Conservation (phyloP, 2,329 filamentous ascomycete genomes). For the Cercospora sp. region DNA sequence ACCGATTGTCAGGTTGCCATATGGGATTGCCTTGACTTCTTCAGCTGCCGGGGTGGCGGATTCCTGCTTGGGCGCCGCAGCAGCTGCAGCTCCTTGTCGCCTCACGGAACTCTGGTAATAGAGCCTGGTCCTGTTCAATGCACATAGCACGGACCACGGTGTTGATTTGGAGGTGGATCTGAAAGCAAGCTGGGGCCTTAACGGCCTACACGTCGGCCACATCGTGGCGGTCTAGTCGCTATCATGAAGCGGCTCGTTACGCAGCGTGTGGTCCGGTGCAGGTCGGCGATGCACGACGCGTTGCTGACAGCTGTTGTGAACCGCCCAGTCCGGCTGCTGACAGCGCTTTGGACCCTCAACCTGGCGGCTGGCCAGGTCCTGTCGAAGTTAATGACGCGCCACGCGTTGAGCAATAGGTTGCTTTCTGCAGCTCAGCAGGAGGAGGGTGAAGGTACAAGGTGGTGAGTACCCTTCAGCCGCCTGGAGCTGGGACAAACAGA, state of each 20-base stretch:
- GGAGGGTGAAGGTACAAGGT: conserved; percentile 8
- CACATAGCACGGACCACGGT: conserved; percentile 11
- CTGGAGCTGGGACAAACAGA: not conserved
- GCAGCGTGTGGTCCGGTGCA: not conserved
- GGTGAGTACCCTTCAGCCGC: conserved; percentile 2
- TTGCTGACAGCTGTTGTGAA: conserved; percentile 4
- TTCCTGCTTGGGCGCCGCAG: conserved; percentile 17
- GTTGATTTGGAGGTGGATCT: conserved; percentile 12
- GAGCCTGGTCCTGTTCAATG: conserved; percentile 22
- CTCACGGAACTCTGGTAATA: conserved; percentile 25
- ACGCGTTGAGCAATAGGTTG: conserved; percentile 8
- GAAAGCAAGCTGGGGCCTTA: conserved; percentile 28
- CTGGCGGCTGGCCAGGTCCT: not conserved
- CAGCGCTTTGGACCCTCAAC: not conserved
- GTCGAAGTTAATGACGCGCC: conserved; percentile 11
- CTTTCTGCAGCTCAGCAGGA: conserved; percentile 12
- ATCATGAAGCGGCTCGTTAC: conserved; percentile 25
- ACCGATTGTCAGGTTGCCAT: conserved; percentile 71
- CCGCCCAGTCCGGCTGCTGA: not conserved
- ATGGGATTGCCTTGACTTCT: conserved; percentile 53
- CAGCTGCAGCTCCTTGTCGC: conserved; percentile 27
- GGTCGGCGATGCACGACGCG: conserved; percentile 1
- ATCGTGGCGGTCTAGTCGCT: conserved; percentile 29
- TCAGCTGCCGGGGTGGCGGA: conserved; percentile 14
- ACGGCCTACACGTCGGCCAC: conserved; percentile 35